These are phyloP conservation scores for Epichloe scottii DNA, from an alignment of 2,329 filamentous ascomycete species.

Conservation along the genomic window DNA sequence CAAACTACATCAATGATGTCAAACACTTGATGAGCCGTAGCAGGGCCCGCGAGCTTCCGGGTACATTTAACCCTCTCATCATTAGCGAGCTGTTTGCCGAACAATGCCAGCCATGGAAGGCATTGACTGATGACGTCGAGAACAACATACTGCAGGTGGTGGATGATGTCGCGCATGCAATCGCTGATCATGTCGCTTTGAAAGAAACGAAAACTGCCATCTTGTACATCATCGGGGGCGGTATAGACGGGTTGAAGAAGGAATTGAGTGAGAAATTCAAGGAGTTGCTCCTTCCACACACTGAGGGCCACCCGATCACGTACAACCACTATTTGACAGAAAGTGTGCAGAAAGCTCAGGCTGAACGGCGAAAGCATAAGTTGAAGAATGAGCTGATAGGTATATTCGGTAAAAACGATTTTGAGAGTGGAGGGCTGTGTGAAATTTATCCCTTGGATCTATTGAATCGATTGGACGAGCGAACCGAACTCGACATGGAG, in stretches of 20 bases:
- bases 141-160: constrained; percentile 6
- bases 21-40: constrained; percentile 10
- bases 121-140: constrained; percentile 21
- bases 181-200: constrained; percentile 9
- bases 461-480: neutral
- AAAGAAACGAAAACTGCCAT: constrained; percentile 8
- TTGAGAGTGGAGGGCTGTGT: neutral
- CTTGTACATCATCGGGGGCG: constrained; percentile 9
- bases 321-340: constrained; percentile 37
- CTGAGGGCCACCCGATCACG: constrained; percentile 33
- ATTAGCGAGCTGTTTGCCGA: constrained; percentile 47
- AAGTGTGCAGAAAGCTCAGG: constrained; percentile 19
- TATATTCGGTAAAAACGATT: too few species aligned
- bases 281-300: constrained; percentile 3
- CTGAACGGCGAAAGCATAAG: constrained; percentile 1
- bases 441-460: neutral
- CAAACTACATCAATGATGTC: constrained; percentile 12
- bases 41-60: constrained; percentile 40
- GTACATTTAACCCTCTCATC: constrained; percentile 47
- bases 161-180: constrained; percentile 1
- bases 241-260: constrained; percentile 9
- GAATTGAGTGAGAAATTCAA: constrained; percentile 16
- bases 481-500: constrained; percentile 2
- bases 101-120: constrained; percentile 42
- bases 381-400: constrained; percentile 1